These are phyloP conservation scores for Candida ponderosae DNA, from an alignment of 805 yeast genomes.

Conservation along the genomic window DNA sequence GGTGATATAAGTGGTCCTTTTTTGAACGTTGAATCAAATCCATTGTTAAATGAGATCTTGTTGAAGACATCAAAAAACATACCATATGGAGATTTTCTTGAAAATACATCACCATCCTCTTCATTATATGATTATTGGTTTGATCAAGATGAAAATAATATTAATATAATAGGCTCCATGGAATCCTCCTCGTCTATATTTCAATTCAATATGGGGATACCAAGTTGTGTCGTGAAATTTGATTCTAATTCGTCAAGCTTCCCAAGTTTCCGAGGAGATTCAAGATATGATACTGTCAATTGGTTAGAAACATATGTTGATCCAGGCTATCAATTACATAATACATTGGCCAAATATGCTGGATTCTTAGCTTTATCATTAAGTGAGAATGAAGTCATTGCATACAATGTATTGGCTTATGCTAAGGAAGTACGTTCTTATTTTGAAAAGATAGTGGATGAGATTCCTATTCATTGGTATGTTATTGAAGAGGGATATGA, in stretches of 20 bases:
- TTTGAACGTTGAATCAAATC: slow-evolving; percentile 43
- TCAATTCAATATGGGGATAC: slow-evolving; percentile 61
- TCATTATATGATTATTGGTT: slow-evolving; percentile 41
- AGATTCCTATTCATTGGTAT: slow-evolving; percentile 25
- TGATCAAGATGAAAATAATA: slow-evolving; percentile 25
- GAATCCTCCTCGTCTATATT: slow-evolving; percentile 52
- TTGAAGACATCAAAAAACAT: slow-evolving; percentile 37
- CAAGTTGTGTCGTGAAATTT: slow-evolving; percentile 47
- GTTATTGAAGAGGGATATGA: slow-evolving; percentile 3
- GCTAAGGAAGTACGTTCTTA: slow-evolving; percentile 31
- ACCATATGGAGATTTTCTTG: slow-evolving; percentile 30
- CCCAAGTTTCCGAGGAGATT: slow-evolving; percentile 45
- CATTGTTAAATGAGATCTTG: slow-evolving; percentile 43
- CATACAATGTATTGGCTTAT: slow-evolving; percentile 39
- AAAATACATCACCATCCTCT: slow-evolving; percentile 15
- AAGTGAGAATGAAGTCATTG: slow-evolving; percentile 50
- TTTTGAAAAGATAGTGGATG: slow-evolving; percentile 20
- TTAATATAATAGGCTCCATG: slow-evolving; percentile 34
- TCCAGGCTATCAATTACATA: slow-evolving; percentile 45
- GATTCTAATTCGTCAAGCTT: no score
- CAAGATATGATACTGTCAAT: slow-evolving; percentile 47
- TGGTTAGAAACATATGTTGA: slow-evolving; percentile 51
- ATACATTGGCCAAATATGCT: slow-evolving; percentile 48
- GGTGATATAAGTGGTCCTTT: slow-evolving; percentile 43
- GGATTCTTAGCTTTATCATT: slow-evolving; percentile 48